Base-by-base conservation (phyloP, 1,284 basidiomycete species). In the Grifola frondosa region DNA sequence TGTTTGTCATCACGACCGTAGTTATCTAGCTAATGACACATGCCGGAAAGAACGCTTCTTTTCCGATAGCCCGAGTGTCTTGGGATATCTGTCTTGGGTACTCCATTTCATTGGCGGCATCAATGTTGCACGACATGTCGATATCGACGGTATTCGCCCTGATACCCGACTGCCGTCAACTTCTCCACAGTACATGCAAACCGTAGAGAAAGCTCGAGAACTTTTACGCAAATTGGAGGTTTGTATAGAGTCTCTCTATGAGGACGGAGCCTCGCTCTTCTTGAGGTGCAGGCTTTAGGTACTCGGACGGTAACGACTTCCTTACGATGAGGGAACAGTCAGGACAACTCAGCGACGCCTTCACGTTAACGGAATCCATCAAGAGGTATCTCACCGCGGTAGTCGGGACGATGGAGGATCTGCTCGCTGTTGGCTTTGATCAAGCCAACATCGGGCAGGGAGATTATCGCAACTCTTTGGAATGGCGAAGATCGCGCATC, bases 71-170 rank as follows among this genome's bases (percentile, higher is more conserved):
- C 75, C 71, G 58, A 72, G 68, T 30, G 64, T 79, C 22, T 60
- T 85, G 26, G 67, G 75, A 2, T 72, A 76, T 36, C 62, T 86
- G 20, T 74, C 80, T 4, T 61, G 71, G 7, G 76, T 86, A 40
- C 66, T 91, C 23, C 61, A 66, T 5, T 73, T 77, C 36, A 70
- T 84, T 25, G 74, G 80, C 17, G 80, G 87, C 53, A 72, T 91
- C 44, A 82, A 91, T 60, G 66, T 92, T 37, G 87, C 87, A 17
- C 76, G 78, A 30, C 80, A 87, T 60, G 78, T 90, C 40, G 86
- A 88, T 50, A 77, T 90, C 44, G 88, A 91, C 54, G 83, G 85
- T 13, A 74, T 87, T 50, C 73, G 71, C 16, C 68, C 75, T 44
- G 74, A 79, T 21, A 47, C 68, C 2, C 71, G 68, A 12, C 49